A percentile compares a stretch with the other conserved stretches of the same genome.
Conservation (phyloP, 1,284 basidiomycete genomes). For the Lentinula novae-zelandiae region DNA sequence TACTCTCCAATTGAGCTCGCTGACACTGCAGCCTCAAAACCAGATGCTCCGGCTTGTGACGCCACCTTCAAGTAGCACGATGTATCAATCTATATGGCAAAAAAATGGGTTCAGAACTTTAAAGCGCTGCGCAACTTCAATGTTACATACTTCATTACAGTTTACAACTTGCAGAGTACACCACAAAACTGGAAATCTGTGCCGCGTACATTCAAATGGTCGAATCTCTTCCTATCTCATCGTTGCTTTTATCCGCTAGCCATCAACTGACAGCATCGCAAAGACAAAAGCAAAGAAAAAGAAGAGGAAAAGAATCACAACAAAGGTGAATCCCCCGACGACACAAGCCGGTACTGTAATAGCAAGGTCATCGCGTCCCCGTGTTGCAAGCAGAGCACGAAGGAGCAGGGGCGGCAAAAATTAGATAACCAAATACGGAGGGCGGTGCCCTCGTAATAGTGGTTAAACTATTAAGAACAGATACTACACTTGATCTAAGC, state of each 20-base stretch:
- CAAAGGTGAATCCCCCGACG: conserved; percentile 8
- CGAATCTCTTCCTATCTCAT: neutral
- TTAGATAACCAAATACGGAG: conserved; percentile 19
- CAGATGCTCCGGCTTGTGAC: no score
- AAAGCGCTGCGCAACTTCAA: no score
- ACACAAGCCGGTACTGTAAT: conserved; percentile 14
- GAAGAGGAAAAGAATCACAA: neutral
- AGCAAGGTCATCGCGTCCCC: conserved; percentile 13
- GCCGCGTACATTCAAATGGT: no score
- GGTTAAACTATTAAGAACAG: conserved; percentile 65
- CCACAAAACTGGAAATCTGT: neutral
- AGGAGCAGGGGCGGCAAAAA: conserved; percentile 17
- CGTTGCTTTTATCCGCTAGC: conserved; percentile 4
- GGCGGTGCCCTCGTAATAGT: conserved; percentile 35
- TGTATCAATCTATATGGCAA: no score
- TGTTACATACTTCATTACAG: no score
- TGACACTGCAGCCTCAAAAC: no score
- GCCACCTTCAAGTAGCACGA: no score
- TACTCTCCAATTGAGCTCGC: no score
- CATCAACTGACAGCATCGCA: neutral
- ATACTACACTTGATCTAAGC: conserved; percentile 85
- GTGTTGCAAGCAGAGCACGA: conserved; percentile 13
- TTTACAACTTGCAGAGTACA: neutral
- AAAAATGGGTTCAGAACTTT: no score
- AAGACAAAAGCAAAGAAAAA: conserved; percentile 6